phyloP scores from a whole-genome alignment of 495 filamentous ascomycete species.

The Penicillium alfredii region DNA sequence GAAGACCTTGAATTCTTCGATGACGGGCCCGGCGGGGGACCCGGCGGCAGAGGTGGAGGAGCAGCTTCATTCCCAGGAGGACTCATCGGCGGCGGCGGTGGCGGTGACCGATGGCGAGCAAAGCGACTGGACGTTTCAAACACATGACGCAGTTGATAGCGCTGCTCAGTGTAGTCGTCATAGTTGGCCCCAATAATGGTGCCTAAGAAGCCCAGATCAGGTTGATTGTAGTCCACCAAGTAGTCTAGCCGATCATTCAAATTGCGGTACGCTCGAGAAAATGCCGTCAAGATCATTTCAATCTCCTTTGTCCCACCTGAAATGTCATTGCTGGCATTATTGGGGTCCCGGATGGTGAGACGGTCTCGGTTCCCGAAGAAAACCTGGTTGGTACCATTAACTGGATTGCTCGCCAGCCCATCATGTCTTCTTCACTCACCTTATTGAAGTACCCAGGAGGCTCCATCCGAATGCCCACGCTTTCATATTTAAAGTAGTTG shows the following conservation, averaged over 20 bases:
- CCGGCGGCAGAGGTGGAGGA: slow-evolving; percentile 24
- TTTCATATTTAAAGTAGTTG: slow-evolving; percentile 61
- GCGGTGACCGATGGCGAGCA: slow-evolving; percentile 24
- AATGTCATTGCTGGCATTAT: slow-evolving; percentile 76
- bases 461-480: slow-evolving; percentile 64
- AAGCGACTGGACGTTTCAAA: slow-evolving; percentile 39
- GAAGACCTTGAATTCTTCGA: too few relatives aligned
- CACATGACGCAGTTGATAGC: slow-evolving; percentile 44
- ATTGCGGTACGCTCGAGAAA: slow-evolving; percentile 53
- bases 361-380: slow-evolving; percentile 37
- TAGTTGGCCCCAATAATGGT: slow-evolving; percentile 69
- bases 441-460: slow-evolving; percentile 68
- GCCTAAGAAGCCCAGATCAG: slow-evolving; percentile 53
- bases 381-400: too few relatives aligned
- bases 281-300: slow-evolving; percentile 52
- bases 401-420: too few relatives aligned
- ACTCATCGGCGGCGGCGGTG: slow-evolving; percentile 28
- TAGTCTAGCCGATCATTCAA: slow-evolving; percentile 31
- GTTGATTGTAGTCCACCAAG: background rate
- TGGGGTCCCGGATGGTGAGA: slow-evolving; percentile 83
- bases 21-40: too few relatives aligned
- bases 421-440: too few relatives aligned
- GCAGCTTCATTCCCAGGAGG: slow-evolving; percentile 11
- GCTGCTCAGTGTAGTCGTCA: slow-evolving; percentile 57
- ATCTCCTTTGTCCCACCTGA: slow-evolving; percentile 71